Evolutionary conservation across 2,329 filamentous ascomycete species (phyloP).

Genomic region (Sclerotinia spermophila): DNA sequence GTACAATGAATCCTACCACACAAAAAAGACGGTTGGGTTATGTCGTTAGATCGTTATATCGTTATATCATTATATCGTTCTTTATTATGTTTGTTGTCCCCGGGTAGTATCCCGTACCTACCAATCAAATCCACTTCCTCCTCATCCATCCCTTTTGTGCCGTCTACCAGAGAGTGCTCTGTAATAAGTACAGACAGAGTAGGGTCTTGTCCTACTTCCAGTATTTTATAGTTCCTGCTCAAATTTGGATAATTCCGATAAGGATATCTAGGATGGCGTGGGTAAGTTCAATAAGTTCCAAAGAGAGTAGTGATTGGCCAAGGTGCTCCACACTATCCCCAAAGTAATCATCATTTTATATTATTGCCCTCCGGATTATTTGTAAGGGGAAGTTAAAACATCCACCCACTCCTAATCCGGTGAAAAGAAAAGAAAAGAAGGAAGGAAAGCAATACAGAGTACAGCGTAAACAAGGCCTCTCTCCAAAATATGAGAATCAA

Average conservation of each 20-base stretch:
- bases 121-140: background rate
- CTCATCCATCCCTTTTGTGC: background rate
- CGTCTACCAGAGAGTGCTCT: background rate
- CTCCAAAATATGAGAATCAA: background rate
- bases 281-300: background rate
- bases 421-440: background rate
- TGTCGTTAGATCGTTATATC: background rate
- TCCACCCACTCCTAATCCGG: background rate
- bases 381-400: background rate
- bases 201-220: background rate
- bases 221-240: background rate
- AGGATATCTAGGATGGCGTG: background rate
- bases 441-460: background rate
- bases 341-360: background rate
- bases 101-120: background rate
- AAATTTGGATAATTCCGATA: constrained; percentile 6
- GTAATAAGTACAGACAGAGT: background rate
- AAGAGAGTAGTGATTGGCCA: background rate
- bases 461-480: background rate
- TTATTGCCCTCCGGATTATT: background rate
- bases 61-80: background rate
- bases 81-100: background rate
- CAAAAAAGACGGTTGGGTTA: background rate
- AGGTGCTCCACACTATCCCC: background rate
- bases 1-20: background rate